Conservation (phyloP, 352 stramenopile genomes). For the Phytopythium chamaehyphon region DNA sequence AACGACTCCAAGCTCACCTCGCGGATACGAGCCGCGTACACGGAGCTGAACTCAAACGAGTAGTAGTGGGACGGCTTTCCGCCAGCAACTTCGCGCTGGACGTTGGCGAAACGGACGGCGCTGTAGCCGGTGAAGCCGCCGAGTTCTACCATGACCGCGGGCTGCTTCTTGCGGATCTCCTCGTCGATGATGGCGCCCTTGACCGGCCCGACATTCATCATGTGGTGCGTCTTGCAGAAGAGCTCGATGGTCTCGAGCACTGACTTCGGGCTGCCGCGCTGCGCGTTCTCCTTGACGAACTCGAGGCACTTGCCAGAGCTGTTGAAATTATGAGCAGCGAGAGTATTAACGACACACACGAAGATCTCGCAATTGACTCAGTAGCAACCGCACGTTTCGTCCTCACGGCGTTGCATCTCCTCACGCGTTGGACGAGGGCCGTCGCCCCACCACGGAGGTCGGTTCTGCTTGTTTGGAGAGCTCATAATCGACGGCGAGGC, state of each 20-base stretch:
- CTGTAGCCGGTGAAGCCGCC: conserved; percentile 49
- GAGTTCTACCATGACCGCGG: conserved; percentile 34
- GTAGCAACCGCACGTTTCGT: conserved; percentile 3
- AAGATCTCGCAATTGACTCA: no score
- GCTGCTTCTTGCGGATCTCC: conserved; percentile 31
- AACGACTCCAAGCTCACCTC: conserved; percentile 14
- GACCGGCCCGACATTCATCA: conserved; percentile 37
- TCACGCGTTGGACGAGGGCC: conserved; percentile 9
- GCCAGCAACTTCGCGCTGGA: conserved; percentile 31
- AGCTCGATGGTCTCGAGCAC: conserved; percentile 32
- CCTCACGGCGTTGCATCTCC: conserved; percentile 6
- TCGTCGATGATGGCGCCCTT: conserved; percentile 39
- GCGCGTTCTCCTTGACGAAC: conserved; percentile 31
- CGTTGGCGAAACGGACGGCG: conserved; percentile 33
- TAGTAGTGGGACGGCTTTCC: conserved; percentile 34
- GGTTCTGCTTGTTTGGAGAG: neutral
- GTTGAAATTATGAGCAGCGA: neutral
- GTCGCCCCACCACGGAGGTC: conserved; percentile 14
- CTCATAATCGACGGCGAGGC: neutral
- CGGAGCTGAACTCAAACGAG: conserved; percentile 39
- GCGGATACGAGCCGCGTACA: conserved; percentile 33
- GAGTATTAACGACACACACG: neutral
- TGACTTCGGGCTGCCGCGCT: conserved; percentile 24
- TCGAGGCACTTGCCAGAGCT: conserved; percentile 27
- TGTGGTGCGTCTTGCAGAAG: conserved; percentile 25